Percentiles rank a stretch among this genome's conserved stretches.
Evolutionary conservation across 805 yeast species (phyloP).

Genomic region (Candida arabinofermentans): DNA sequence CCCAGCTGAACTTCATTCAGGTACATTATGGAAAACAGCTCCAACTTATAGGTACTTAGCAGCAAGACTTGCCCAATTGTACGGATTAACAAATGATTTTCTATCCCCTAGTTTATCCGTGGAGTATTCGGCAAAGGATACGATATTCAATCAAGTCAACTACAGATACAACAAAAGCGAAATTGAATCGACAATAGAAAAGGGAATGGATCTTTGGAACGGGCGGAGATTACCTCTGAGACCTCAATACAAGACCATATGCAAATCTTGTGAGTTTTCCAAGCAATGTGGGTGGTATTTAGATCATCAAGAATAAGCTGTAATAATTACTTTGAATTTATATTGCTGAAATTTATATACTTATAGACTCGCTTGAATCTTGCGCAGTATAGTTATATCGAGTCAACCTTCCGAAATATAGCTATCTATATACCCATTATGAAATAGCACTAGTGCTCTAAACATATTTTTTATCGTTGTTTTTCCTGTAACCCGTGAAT

Average conservation of each 20-base stretch:
- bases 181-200: slow-evolving; percentile 28
- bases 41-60: slow-evolving; percentile 56
- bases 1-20: slow-evolving; percentile 11
- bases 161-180: slow-evolving; percentile 35
- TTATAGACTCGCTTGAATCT: no score
- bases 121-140: slow-evolving; percentile 48
- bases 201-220: slow-evolving; percentile 51
- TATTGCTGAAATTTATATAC: no score
- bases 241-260: slow-evolving; percentile 38
- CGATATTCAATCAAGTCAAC: slow-evolving; percentile 37
- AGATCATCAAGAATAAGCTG: slow-evolving; percentile 1
- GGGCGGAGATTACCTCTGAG: slow-evolving; percentile 50
- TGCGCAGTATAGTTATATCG: no score
- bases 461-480: no score
- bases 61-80: slow-evolving; percentile 48
- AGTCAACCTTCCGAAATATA: no score
- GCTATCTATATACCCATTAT: neutral
- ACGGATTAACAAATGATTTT: slow-evolving; percentile 32
- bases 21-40: slow-evolving; percentile 45
- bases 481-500: no score
- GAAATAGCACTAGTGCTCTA: no score
- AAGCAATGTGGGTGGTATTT: slow-evolving; percentile 38
- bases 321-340: neutral
- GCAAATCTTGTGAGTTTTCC: slow-evolving; percentile 54
- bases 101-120: slow-evolving; percentile 38